A percentile compares a stretch with the other conserved stretches of the same genome.
Conservation (phyloP, 768 basidiomycete genomes). For the Termitomyces sp. region DNA sequence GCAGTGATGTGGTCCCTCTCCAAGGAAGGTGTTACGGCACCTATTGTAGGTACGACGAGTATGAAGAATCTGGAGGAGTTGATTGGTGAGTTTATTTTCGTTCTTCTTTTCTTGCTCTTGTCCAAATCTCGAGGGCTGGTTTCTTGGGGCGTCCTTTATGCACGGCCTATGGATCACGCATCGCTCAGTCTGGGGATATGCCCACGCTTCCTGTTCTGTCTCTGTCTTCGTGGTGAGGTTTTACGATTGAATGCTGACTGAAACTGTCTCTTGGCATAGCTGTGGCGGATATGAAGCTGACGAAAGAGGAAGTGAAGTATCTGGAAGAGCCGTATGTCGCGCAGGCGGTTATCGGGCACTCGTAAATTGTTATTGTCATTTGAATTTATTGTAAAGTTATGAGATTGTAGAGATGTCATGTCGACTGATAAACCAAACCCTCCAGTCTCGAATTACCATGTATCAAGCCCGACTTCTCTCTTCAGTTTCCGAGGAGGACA, state of each 20-base stretch:
- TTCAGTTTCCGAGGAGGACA: too few relatives aligned
- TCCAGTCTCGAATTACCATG: too few relatives aligned
- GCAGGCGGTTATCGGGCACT: background rate
- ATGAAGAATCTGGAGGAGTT: conserved; percentile 51
- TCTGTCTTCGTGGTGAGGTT: background rate
- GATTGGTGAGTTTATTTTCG: conserved; percentile 32
- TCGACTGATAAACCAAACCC: background rate
- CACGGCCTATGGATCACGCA: background rate
- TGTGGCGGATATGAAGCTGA: conserved; percentile 47
- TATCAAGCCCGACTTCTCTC: too few relatives aligned
- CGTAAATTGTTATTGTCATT: background rate
- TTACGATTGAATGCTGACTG: background rate
- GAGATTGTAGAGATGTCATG: background rate
- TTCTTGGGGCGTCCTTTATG: background rate
- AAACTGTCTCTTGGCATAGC: conserved; percentile 21
- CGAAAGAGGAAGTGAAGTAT: conserved; percentile 54
- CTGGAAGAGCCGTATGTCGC: conserved; percentile 50
- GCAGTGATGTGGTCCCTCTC: conserved; percentile 52
- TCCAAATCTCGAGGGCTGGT: background rate
- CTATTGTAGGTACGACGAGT: conserved; percentile 57
- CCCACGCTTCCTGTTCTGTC: background rate
- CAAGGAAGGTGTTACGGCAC: conserved; percentile 51
- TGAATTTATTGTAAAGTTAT: background rate
- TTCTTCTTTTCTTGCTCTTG: background rate
- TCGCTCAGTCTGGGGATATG: background rate